phyloP scores from a whole-genome alignment of 1,284 basidiomycete genomes.

The Rhodotorula sp. region DNA sequence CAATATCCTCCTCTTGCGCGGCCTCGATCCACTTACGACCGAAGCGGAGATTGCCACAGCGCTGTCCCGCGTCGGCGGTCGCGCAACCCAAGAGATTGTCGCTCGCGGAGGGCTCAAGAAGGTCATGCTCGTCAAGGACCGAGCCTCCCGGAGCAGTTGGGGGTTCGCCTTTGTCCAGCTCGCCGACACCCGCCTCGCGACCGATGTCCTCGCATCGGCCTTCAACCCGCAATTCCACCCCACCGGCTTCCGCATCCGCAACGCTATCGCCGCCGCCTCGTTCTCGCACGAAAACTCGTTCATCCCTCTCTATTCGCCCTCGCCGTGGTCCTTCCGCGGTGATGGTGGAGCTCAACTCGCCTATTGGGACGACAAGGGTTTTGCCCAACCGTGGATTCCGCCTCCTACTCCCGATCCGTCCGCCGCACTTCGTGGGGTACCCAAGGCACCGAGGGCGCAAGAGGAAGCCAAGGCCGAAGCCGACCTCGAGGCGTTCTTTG shows the following conservation, averaged over 20 bases:
- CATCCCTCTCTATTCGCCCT: slow-evolving; percentile 41
- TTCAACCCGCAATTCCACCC: slow-evolving; percentile 41
- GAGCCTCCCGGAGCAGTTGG: slow-evolving; percentile 74
- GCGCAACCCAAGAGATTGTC: slow-evolving; percentile 60
- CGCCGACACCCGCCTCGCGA: slow-evolving; percentile 55
- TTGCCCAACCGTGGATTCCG: slow-evolving; percentile 33
- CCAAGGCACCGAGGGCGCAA: slow-evolving; percentile 14
- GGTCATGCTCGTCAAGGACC: slow-evolving; percentile 82
- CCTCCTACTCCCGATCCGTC: slow-evolving; percentile 1
- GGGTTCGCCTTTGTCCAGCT: slow-evolving; percentile 92
- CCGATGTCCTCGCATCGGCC: slow-evolving; percentile 35
- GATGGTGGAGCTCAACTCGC: slow-evolving; percentile 35
- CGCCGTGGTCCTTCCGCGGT: slow-evolving; percentile 41
- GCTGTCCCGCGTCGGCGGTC: slow-evolving; percentile 52
- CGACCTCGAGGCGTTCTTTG: slow-evolving; percentile 44
- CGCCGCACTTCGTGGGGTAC: slow-evolving; percentile 5
- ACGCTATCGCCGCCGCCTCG: slow-evolving; percentile 36
- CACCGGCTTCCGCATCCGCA: slow-evolving; percentile 42
- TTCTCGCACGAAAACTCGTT: slow-evolving; percentile 44
- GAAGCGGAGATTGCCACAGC: slow-evolving; percentile 52
- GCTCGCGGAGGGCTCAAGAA: slow-evolving; percentile 78
- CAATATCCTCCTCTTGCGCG: slow-evolving; percentile 74
- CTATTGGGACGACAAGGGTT: slow-evolving; percentile 45
- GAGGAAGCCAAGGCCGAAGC: slow-evolving; percentile 33
- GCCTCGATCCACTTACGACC: slow-evolving; percentile 79